A percentile compares a stretch with the other conserved stretches of the same genome.
These are phyloP conservation scores for Hyphochytrium catenoides DNA, from an alignment of 352 stramenopile species.

Conservation along the genomic window DNA sequence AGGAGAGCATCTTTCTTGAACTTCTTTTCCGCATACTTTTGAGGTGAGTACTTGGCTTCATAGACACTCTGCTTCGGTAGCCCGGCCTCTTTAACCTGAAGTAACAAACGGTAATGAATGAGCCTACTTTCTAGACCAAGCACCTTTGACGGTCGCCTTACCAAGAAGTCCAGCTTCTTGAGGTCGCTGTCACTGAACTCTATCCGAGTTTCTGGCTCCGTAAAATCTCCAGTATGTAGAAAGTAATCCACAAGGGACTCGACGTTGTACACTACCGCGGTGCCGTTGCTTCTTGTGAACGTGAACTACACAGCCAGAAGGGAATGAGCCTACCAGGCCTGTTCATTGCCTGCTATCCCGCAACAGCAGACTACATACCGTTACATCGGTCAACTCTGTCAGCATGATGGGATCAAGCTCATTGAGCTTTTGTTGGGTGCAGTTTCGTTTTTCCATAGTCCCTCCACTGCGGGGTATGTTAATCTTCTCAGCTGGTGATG, in stretches of 20 bases:
- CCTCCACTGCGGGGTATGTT: too few relatives aligned
- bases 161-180: slow-evolving; percentile 32
- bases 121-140: too few relatives aligned
- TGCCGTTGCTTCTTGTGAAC: slow-evolving; percentile 49
- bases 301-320: slow-evolving; percentile 27
- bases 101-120: slow-evolving; percentile 12
- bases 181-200: slow-evolving; percentile 56
- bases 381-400: slow-evolving; percentile 34
- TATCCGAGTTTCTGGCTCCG: slow-evolving; percentile 57
- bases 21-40: slow-evolving; percentile 46
- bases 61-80: slow-evolving; percentile 33
- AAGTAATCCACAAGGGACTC: slow-evolving; percentile 64
- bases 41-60: slow-evolving; percentile 40
- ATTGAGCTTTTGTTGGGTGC: slow-evolving; percentile 23
- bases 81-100: slow-evolving; percentile 28
- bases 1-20: slow-evolving; percentile 51
- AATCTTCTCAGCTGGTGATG: too few relatives aligned
- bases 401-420: slow-evolving; percentile 66
- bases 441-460: too few relatives aligned
- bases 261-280: slow-evolving; percentile 56
- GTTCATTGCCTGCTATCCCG: background rate
- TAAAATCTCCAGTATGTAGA: slow-evolving; percentile 58
- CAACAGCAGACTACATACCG: slow-evolving; percentile 15
- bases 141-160: too few relatives aligned
- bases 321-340: slow-evolving; percentile 1